Conservation (phyloP, 768 basidiomycete genomes). For the Cystoderma amianthinum region DNA sequence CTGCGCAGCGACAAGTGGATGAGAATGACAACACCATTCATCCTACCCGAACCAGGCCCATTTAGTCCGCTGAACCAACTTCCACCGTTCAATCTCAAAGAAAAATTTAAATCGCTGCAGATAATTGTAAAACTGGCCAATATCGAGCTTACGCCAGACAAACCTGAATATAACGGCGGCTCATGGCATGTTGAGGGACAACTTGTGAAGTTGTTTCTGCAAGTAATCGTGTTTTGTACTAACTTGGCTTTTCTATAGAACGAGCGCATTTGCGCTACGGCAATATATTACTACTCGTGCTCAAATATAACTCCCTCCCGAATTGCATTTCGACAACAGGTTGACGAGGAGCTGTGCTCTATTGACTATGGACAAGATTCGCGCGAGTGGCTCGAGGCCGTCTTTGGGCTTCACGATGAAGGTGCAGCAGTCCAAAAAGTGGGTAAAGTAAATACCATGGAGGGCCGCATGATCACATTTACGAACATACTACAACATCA, state of each 20-base stretch:
- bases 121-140: slow-evolving; percentile 11
- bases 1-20: slow-evolving; percentile 7
- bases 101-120: slow-evolving; percentile 5
- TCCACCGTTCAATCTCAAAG: background rate
- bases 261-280: slow-evolving; percentile 1
- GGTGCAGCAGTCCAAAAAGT: slow-evolving; percentile 13
- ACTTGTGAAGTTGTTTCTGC: slow-evolving; percentile 4
- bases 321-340: slow-evolving; percentile 2
- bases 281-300: slow-evolving; percentile 2
- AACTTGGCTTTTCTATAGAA: slow-evolving; percentile 1
- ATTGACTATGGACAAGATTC: slow-evolving; percentile 1
- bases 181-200: slow-evolving; percentile 12
- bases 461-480: slow-evolving; percentile 23
- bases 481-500: slow-evolving; percentile 30
- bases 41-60: slow-evolving; percentile 8
- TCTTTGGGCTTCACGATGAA: slow-evolving; percentile 7
- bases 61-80: background rate
- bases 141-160: slow-evolving; percentile 9
- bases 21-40: slow-evolving; percentile 1
- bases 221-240: background rate
- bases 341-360: background rate
- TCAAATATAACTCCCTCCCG: background rate
- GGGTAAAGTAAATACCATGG: slow-evolving; percentile 18
- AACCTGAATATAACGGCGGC: slow-evolving; percentile 9
- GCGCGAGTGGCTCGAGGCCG: background rate